Evolutionary conservation across 176 grass and related monocot species (phyloP), one percentile per base, ranked within the genome.

Genomic region (Cenchrus americanus): DNA sequence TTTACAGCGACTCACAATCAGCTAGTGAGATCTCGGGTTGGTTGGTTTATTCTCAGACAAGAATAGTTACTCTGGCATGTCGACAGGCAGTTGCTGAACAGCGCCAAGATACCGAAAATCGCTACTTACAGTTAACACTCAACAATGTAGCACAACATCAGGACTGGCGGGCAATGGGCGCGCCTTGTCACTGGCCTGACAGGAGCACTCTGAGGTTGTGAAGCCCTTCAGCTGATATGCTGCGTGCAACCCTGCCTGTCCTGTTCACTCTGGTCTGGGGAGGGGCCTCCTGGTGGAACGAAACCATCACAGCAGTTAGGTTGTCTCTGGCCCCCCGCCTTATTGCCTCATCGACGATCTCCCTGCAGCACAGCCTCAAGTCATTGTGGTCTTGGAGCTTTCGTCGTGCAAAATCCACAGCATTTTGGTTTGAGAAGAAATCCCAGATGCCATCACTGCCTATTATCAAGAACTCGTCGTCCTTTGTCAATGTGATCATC

Each of bases 391-490:
- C 87, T 75, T 92, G 96, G 30, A 99, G 87, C 83, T 42, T 73
- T 27, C 67, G 60, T 50, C 91, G 81, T 0, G 83, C 83, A 4
- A 99, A 94, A 40, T 96, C 93, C 78, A 99, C 93, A 0, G 91
- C 94, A 26, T 99, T 99, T 77, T 96, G 93, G 85, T 79, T 99
- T 1, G 93, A 92, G 91, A 96, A 99, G 83, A 55, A 92, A 11
- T 99, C 96, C 96, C 96, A 99, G 64, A 99, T 79, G 50, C 96
- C 96, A 22, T 99, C 96, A 15, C 96, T 90, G 74, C 84, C 91
- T 10, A 99, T 99, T 66, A 96, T 83, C 81, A 99, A 79, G 89
- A 99, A 99, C 78, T 99, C 93, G 0, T 96, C 96, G 0, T 99
- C 96, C 79, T 91, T 96, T 0, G 91, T 90, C 42, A 94, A 23